Percentiles rank a stretch among this genome's conserved stretches.
phyloP scores from a whole-genome alignment of 129 eudicot genomes.

The Oenanthe sinensis region DNA sequence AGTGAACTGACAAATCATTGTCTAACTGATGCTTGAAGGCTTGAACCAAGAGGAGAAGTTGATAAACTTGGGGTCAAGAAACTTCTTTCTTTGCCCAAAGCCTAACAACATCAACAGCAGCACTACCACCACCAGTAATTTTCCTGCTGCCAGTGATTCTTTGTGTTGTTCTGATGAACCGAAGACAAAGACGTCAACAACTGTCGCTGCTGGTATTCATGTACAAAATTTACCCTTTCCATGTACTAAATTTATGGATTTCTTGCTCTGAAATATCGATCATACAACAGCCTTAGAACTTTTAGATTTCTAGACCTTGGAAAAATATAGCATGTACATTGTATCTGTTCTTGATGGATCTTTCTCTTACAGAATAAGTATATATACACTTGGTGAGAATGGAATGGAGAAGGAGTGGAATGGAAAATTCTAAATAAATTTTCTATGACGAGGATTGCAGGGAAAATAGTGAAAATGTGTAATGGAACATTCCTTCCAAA shows the following conservation, averaged over 20 bases:
- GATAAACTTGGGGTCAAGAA: conserved; percentile 36
- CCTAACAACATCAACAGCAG: background rate
- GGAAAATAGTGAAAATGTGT: too few relatives aligned
- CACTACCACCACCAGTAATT: background rate
- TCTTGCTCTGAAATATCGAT: background rate
- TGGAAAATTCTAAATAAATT: too few relatives aligned
- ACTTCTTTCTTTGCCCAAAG: conserved; percentile 36
- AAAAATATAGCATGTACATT: background rate
- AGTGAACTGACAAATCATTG: background rate
- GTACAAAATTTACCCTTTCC: conserved; percentile 4
- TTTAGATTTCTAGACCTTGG: background rate
- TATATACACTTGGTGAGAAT: too few relatives aligned
- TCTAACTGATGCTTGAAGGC: conserved; percentile 21
- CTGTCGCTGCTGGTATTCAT: background rate
- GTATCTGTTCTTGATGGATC: too few relatives aligned
- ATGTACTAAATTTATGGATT: conserved; percentile 16
- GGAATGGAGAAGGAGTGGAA: too few relatives aligned
- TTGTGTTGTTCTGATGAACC: background rate
- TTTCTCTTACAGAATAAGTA: too few relatives aligned
- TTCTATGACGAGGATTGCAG: too few relatives aligned
- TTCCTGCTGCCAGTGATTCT: background rate
- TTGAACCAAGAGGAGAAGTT: conserved; percentile 30
- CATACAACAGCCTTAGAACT: background rate
- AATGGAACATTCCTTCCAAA: too few relatives aligned
- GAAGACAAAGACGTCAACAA: background rate